These are phyloP conservation scores for Macadamia integrifolia DNA, from an alignment of 164 flowering plant species.

Conservation along the genomic window DNA sequence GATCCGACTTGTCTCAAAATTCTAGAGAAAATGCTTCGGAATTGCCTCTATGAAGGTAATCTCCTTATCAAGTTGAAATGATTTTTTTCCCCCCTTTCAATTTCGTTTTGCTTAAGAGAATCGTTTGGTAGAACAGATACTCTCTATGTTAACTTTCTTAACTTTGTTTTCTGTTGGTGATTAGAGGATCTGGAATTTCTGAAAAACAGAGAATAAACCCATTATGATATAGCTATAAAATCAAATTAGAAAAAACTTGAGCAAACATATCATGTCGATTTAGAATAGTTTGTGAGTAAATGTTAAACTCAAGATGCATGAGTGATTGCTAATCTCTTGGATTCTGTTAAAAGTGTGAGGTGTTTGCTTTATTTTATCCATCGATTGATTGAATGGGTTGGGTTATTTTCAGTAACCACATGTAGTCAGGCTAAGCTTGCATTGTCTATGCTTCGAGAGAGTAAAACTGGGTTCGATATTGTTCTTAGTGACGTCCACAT, in stretches of 20 bases:
- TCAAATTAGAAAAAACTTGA: constrained; percentile 7
- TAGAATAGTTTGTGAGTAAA: not conserved
- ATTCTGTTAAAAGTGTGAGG: too few species aligned
- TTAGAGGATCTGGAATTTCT: constrained; percentile 6
- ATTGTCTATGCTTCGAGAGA: constrained; percentile 45
- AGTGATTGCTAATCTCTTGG: not conserved
- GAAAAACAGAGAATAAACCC: not conserved
- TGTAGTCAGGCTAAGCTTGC: constrained; percentile 62
- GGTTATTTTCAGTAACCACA: constrained; percentile 52
- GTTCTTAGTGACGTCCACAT: constrained; percentile 89
- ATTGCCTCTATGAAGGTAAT: constrained; percentile 67
- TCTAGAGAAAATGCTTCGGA: constrained; percentile 70
- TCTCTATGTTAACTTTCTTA: too few species aligned
- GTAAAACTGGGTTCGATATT: constrained; percentile 56
- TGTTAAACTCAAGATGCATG: not conserved
- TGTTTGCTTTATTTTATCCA: not conserved
- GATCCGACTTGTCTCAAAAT: constrained; percentile 75
- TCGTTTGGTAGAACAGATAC: too few species aligned
- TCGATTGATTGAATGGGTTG: constrained; percentile 10
- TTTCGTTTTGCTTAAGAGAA: too few species aligned
- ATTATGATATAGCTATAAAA: not conserved
- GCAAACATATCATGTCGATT: not conserved
- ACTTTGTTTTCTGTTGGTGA: too few species aligned
- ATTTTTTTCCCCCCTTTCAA: not conserved
- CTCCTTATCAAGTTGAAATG: not conserved